Percentiles rank a stretch among this genome's conserved stretches.
These are phyloP conservation scores for Acanthamoeba royreba DNA, from an alignment of 208 protist species.

Conservation along the genomic window DNA sequence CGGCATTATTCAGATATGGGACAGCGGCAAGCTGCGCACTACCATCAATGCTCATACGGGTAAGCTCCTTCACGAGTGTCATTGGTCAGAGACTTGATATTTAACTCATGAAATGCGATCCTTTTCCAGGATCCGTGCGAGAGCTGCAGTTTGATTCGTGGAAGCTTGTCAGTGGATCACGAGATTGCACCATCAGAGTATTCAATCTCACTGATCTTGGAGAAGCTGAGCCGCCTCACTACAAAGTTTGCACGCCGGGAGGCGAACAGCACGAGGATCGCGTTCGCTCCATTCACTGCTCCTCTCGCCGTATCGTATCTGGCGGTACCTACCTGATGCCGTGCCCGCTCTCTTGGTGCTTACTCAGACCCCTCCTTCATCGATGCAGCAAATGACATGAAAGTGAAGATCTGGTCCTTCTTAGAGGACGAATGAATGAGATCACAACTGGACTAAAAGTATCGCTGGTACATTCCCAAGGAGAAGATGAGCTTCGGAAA, in stretches of 20 bases:
- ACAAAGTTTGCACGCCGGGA: not conserved
- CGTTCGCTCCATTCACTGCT: slow-evolving; percentile 21
- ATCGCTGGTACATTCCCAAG: no score
- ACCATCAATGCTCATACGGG: not conserved
- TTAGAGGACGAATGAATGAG: not conserved
- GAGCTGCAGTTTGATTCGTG: not conserved
- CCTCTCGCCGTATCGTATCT: not conserved
- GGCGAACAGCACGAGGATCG: not conserved
- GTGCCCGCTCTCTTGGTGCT: not conserved
- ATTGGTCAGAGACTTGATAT: no score
- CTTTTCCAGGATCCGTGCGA: not conserved
- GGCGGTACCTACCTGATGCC: not conserved
- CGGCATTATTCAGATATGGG: not conserved
- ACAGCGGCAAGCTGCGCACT: not conserved
- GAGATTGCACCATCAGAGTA: slow-evolving; percentile 35
- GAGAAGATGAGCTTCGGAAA: no score
- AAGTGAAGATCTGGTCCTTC: not conserved
- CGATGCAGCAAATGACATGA: not conserved
- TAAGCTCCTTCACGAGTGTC: no score
- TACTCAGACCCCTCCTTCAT: not conserved
- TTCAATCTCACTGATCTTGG: not conserved
- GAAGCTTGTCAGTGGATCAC: slow-evolving; percentile 4
- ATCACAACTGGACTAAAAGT: no score
- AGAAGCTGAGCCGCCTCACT: not conserved
- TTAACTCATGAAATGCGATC: not conserved